Base-by-base conservation (phyloP, 106 monocot genomes). In the Dendrobium catenatum region DNA sequence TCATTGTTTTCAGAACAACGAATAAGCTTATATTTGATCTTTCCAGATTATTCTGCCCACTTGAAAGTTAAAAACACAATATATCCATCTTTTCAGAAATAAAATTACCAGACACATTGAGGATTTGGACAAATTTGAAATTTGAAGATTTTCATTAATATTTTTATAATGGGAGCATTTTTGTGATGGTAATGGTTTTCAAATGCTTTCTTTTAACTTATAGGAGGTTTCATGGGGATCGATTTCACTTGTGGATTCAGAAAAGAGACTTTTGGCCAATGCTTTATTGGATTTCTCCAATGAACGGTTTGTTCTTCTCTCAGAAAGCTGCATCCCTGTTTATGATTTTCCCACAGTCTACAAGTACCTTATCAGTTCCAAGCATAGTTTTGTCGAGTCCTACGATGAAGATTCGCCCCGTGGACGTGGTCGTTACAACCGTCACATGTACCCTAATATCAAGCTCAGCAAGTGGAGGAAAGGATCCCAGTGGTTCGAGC, bases 251-350 rank as follows among this genome's bases (percentile, higher is more conserved):
- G 16, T 87, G 19, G 87, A 87, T 64, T 83, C 87, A 56, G 87
- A 87, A 73, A 87, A 87, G 46, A 81, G 87, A 29, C 87, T 87
- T 73, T 51, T 87, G 72, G 83, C 87, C 33, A 87, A 87, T 66
- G 87, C 87, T 41, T 81, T 87, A 40, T 40, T 87, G 51, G 87
- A 87, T 78, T 87, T 87, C 83, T 83, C 83, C 10, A 87, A 87
- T 27, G 87, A 87, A 33, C 83, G 83, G 27, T 87, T 87, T 74
- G 66, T 87, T 68, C 78, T 87, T 42, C 80, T 87, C 31, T 87
- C 87, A 15, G 87, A 87, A 64, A 87, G 87, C 47, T 87, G 87
- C 83, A 87, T 87, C 15, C 87, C 87, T 0, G 78, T 87, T 3
- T 83, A 73, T 61, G 68, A 87, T 75, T 87, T 87, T 18, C 80